Evolutionary conservation across 2,329 filamentous ascomycete species (phyloP).

Genomic region (Claviceps quebecensis): DNA sequence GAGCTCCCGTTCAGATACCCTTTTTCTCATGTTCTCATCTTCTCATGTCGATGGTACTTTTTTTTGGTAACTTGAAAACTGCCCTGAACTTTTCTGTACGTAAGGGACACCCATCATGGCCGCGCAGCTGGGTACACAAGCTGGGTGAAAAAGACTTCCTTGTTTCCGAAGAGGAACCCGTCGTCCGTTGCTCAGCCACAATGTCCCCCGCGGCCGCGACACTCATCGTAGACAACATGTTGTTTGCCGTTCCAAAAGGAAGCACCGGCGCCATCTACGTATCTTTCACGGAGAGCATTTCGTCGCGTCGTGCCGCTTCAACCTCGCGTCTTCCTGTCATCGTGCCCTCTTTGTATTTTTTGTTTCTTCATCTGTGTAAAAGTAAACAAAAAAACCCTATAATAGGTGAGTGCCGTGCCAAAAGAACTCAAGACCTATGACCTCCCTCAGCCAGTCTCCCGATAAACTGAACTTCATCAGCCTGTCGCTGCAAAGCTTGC

Average conservation of each 20-base stretch:
- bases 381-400: background rate
- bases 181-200: background rate
- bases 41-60: too few relatives aligned
- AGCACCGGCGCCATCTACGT: background rate
- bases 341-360: too few relatives aligned
- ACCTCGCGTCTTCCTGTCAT: background rate
- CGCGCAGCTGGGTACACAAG: background rate
- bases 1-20: too few relatives aligned
- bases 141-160: background rate
- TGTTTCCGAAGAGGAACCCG: background rate
- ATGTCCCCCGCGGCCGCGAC: background rate
- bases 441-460: conserved; percentile 36
- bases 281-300: background rate
- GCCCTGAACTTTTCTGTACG: too few relatives aligned
- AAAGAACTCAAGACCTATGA: background rate
- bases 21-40: too few relatives aligned
- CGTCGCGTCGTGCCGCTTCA: background rate
- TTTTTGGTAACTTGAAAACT: too few relatives aligned
- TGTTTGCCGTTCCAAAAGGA: background rate
- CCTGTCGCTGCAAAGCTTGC: conserved; percentile 59
- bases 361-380: background rate
- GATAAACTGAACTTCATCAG: conserved; percentile 65
- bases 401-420: too few relatives aligned
- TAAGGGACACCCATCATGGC: background rate
- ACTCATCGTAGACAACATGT: background rate